Base-by-base conservation (phyloP, 2,329 filamentous ascomycete genomes). In the Furcasterigmium furcatum region DNA sequence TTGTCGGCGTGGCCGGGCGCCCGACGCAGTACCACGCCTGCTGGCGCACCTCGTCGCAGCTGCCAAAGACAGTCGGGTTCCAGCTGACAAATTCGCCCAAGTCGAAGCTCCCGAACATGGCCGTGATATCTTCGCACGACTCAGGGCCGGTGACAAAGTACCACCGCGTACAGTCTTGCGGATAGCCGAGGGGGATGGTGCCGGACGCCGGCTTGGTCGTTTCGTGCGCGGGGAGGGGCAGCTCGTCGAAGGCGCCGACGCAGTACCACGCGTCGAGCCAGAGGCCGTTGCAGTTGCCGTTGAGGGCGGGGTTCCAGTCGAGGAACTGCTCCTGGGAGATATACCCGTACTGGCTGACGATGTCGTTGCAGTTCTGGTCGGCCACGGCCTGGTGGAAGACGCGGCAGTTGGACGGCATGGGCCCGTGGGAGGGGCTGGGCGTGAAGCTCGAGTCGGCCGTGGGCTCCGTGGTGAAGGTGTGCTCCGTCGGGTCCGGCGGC, bases 271-370 rank as follows among this genome's bases (percentile, higher is more conserved):
- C 41, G 24, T 45, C 44, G 3, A 19, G 12, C 51, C 53, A 57
- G 2, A 62, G 50, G 4, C 58, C 58, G 10, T 55, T 25, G 45
- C 54, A 58, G 46, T 58, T 53, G n/a, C 46, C 47, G 4, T 46
- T 25, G 2, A 58, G 52, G 4, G 41, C 48, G 2, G 57, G 52
- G 45, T 63, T 58, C 58, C 57, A 62, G 12, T 43, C 36, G 18
- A 59, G 52, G 34, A 64, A 57, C 38, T 61, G 49, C 14, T 52
- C 47, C 14, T 52, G 20, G 4, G 55, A 51, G 45, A 62, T 52
- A n/a, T 38, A 45, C 20, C 25, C 20, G 36, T 54, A 49, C n/a
- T n/a, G n/a, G 6, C 46, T 38, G 1, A 43, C 46, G 8, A 55
- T 20, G 5, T 50, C 20, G 10, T 43, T 22, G 29, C 52, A 55